phyloP scores from a whole-genome alignment of 306 rosid genomes.

The Fragaria nilgerrensis region DNA sequence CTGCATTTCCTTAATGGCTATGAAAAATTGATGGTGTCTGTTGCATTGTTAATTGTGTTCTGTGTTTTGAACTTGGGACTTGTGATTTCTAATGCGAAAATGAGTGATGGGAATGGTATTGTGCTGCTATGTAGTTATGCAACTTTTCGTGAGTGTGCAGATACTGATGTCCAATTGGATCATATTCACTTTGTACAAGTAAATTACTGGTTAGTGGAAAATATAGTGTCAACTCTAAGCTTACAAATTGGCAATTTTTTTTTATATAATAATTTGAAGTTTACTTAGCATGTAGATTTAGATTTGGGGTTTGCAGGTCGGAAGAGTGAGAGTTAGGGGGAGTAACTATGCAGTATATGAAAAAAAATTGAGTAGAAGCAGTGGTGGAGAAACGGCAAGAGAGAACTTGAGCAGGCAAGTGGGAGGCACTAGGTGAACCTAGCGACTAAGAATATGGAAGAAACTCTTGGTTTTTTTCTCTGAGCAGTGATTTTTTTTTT shows the following conservation, averaged over 20 bases:
- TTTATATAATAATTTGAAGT: not conserved
- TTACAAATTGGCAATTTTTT: not conserved
- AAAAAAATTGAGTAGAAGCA: not conserved
- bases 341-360: not conserved
- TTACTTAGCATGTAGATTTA: not conserved
- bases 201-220: not conserved
- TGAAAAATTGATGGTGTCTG: conserved; percentile 9
- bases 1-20: not conserved
- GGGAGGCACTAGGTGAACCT: not conserved
- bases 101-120: not conserved
- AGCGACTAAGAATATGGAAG: not conserved
- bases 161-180: not conserved
- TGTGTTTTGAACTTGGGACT: not conserved
- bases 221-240: not conserved
- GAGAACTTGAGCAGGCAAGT: not conserved
- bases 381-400: not conserved
- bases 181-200: conserved; percentile 1
- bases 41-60: not conserved
- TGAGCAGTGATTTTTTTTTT: not conserved
- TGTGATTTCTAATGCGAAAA: not conserved
- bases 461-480: not conserved
- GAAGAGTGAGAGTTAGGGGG: not conserved
- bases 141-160: not conserved
- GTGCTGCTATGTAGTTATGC: not conserved
- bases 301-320: not conserved